phyloP scores from a whole-genome alignment of 2,329 filamentous ascomycete genomes.

The Calonectria montana region DNA sequence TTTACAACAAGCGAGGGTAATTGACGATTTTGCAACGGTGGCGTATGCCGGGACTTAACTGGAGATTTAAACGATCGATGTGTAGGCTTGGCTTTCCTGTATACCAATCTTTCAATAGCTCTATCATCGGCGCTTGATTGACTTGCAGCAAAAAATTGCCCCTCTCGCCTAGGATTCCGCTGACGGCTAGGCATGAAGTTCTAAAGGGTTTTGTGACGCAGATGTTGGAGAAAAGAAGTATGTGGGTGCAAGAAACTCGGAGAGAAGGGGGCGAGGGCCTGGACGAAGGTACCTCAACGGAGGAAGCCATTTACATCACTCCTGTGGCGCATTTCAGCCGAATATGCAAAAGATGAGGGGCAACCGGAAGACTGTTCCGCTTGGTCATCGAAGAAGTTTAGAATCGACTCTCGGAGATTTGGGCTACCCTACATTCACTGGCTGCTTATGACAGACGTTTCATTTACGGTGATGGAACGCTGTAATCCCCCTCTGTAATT shows the following conservation, averaged over 20 bases:
- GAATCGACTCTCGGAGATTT: neutral
- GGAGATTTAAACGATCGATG: neutral
- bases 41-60: neutral
- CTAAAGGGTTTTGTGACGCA: neutral
- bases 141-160: neutral
- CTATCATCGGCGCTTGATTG: neutral
- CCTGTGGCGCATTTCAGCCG: neutral
- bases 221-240: neutral
- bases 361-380: no score
- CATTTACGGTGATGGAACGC: neutral
- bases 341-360: neutral
- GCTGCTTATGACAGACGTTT: neutral
- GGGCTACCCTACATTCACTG: neutral
- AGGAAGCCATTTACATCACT: neutral
- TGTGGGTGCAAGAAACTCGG: no score
- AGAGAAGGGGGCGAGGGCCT: neutral
- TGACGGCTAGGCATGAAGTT: constrained; percentile 1
- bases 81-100: neutral
- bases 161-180: neutral
- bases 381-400: neutral
- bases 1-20: neutral
- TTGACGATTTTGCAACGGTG: neutral
- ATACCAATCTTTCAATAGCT: neutral
- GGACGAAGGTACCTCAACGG: neutral
- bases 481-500: neutral